Base-by-base conservation (phyloP, 2,329 filamentous ascomycete species). In the Scedosporium minutisporum region DNA sequence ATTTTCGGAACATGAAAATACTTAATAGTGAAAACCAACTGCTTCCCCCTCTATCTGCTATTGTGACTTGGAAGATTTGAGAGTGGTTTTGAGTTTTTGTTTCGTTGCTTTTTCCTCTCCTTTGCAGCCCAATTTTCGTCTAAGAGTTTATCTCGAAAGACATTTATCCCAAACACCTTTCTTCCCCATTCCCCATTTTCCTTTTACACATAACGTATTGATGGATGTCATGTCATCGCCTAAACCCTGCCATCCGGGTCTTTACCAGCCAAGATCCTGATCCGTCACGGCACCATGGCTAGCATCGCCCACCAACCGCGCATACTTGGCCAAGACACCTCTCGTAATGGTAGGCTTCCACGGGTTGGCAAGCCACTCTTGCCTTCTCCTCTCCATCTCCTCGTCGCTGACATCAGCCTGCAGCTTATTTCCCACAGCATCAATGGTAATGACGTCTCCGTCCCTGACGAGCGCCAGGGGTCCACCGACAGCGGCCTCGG, bases 271-370 rank as follows among this genome's bases (percentile, higher is more conserved):
- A 25, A 60, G 29, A 25, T 67, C 69, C 61, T 71, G 72, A 78
- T 96, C 93, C 46, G 93, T 96, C 76, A 96, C 89, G 7, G 92
- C 92, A 4, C 93, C 93, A 69, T 93, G 89, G 72, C 89, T 93
- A 10, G 93, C 93, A 82, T 97, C 93, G 1, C 92, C 89, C 0
- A 97, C 93, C 70, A 97, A 75, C 53, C 83, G 78, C 6, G 90
- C 90, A 78, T 97, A 97, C 80, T 97, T 97, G 4, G 91, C 93
- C 77, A 97, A 71, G 48, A 88, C 88, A 46, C 93, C 93, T 63
- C 93, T 84, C 68, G 87, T 92, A 9, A 96, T 90, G 65, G 83
- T 82, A 70, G 86, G 85, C 70, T 77, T 80, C 0, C 91, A 92
- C 38, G 85, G 77, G 71, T 81, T 87, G 6, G 51, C 51, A 16